Conservation (phyloP, 805 yeast genomes). For the Hagleromyces aurorensis region DNA sequence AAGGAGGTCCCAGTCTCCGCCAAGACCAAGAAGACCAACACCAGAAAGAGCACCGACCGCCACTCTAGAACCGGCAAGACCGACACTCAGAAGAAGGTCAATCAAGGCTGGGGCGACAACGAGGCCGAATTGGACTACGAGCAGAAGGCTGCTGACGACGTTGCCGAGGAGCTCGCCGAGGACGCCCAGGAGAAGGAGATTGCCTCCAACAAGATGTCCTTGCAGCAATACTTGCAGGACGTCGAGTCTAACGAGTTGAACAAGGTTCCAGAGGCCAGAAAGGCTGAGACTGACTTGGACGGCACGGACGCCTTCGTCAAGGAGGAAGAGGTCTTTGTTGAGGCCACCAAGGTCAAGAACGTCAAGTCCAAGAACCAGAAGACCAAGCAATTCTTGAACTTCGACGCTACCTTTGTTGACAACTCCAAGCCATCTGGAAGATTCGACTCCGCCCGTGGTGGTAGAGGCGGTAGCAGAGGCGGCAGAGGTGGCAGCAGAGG, state of each 20-base stretch:
- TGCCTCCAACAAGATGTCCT: constrained; percentile 55
- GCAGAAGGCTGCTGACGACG: constrained; percentile 67
- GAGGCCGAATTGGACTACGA: constrained; percentile 60
- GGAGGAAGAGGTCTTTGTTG: constrained; percentile 52
- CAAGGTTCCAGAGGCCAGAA: constrained; percentile 42
- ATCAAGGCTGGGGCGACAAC: constrained; percentile 85
- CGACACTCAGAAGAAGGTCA: constrained; percentile 78
- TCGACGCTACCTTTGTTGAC: constrained; percentile 66
- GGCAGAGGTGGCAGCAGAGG: constrained; percentile 28
- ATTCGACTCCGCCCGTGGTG: constrained; percentile 27
- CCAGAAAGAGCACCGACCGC: constrained; percentile 60
- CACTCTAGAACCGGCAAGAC: constrained; percentile 76
- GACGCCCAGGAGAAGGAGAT: constrained; percentile 38
- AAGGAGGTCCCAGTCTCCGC: constrained; percentile 45
- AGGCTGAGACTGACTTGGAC: constrained; percentile 27
- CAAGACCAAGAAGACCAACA: constrained; percentile 47
- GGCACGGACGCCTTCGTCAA: constrained; percentile 57
- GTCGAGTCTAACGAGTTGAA: constrained; percentile 38
- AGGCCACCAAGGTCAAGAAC: constrained; percentile 59
- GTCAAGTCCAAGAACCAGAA: constrained; percentile 66
- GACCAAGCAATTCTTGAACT: constrained; percentile 71
- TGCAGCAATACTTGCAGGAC: constrained; percentile 81
- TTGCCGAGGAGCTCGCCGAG: constrained; percentile 39
- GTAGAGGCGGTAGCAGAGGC: constrained; percentile 30
- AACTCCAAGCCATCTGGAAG: constrained; percentile 35